Base-by-base conservation (phyloP, 2,329 filamentous ascomycete species). In the Scedosporium dehoogii region DNA sequence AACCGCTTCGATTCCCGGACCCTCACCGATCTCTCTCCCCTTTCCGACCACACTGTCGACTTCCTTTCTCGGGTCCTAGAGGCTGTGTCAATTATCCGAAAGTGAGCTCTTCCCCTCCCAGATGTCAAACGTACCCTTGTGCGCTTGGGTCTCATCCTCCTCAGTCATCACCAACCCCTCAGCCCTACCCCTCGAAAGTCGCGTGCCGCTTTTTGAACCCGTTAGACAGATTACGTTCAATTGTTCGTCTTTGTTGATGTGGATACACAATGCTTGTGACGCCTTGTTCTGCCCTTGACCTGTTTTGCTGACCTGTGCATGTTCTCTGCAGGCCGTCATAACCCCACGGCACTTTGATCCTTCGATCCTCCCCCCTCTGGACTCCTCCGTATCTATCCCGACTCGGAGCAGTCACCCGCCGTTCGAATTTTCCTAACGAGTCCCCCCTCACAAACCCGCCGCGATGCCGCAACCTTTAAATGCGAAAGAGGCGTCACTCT, bases 401-500 rank as follows among this genome's bases (percentile, higher is more conserved):
- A 38, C 33, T 3, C 12, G 33, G 9, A 38, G 33, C 33, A 38
- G 33, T 4, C 9, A 3, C 56, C 23, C 56, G 29, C 56, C 29
- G 18, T 18, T 7, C 56, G 7, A 58, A 10, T 12, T 41, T 14
- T 51, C 46, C 23, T 23, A 23, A 51, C 33, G 33, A 51, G 16
- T 51, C 23, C 23, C 44, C 68, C 70, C 74, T 73, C 68, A 48
- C 44, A 48, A 48, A 48, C 12, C 44, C 6, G 23, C n/a, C 51
- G 51, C 51, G 12, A 90, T 90, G 88, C 86, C 87, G 68, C 87
- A 91, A 76, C 83, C 82, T 72, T 81, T 92, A 65, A 86, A 82
- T 71, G 86, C 91, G 72, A 97, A 97, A 79, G 94, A 99, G 83
- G 86, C 86, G 70, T 88, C 92, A 74, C 88, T 97, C 79, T 99